These are phyloP conservation scores for Escovopsis sp. DNA, from an alignment of 2,329 filamentous ascomycete species.

Conservation along the genomic window DNA sequence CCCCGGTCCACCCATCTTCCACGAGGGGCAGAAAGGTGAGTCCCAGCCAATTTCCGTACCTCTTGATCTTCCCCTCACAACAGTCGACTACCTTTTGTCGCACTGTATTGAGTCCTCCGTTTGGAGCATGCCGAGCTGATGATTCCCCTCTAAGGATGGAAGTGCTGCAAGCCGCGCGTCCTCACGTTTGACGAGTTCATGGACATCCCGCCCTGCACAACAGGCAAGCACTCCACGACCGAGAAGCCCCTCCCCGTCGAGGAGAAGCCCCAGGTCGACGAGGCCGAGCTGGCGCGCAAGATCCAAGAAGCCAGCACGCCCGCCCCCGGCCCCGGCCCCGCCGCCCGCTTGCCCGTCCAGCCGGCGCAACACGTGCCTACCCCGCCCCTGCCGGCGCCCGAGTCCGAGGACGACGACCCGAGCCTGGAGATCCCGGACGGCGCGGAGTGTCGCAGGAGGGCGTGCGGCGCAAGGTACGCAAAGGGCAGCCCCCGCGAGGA, in stretches of 20 bases:
- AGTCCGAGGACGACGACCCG: constrained; percentile 81
- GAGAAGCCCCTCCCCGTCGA: constrained; percentile 52
- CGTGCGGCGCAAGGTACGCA: constrained; percentile 54
- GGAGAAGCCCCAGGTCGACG: constrained; percentile 35
- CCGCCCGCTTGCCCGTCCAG: constrained; percentile 23
- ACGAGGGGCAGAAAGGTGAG: constrained; percentile 93
- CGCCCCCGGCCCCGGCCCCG: too few relatives aligned
- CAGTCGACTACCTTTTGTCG: background rate
- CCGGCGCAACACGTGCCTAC: constrained; percentile 32
- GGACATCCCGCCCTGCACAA: constrained; percentile 78
- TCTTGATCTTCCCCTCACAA: background rate
- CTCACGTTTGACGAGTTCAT: constrained; percentile 98
- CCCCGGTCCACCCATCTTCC: constrained; percentile 85
- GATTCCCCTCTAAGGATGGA: too few relatives aligned
- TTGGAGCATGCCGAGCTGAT: too few relatives aligned
- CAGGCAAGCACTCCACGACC: constrained; percentile 80
- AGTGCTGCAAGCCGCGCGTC: constrained; percentile 95
- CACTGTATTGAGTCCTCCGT: background rate
- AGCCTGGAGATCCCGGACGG: constrained; percentile 57
- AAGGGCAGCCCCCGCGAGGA: constrained; percentile 44
- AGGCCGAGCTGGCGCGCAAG: constrained; percentile 27
- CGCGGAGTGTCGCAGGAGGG: constrained; percentile 61
- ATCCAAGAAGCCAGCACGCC: constrained; percentile 34
- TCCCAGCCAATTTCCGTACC: constrained; percentile 9
- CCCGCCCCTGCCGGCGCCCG: constrained; percentile 47